phyloP scores from a whole-genome alignment of 331 rosid species.

The Stylosanthes scabra region DNA sequence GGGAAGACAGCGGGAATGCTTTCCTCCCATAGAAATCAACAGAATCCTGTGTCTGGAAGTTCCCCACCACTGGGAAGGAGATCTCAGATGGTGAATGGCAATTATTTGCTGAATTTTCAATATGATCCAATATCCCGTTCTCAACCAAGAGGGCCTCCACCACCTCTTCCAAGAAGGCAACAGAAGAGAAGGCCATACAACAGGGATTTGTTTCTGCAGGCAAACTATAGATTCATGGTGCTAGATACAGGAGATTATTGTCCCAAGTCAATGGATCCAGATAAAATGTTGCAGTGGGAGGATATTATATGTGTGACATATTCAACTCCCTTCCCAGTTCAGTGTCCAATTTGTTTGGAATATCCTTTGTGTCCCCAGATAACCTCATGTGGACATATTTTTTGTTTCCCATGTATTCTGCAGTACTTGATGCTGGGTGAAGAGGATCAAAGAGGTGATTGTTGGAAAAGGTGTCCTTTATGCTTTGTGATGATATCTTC shows the following conservation, averaged over 20 bases:
- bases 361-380: constrained; percentile 92
- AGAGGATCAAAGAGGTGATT: constrained; percentile 90
- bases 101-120: constrained; percentile 90
- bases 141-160: constrained; percentile 80
- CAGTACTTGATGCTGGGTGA: constrained; percentile 85
- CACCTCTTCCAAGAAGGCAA: constrained; percentile 80
- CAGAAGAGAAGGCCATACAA: constrained; percentile 82
- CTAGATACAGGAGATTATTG: constrained; percentile 76
- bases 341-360: constrained; percentile 98
- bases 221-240: constrained; percentile 89
- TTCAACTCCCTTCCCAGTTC: constrained; percentile 76
- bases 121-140: constrained; percentile 88
- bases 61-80: constrained; percentile 65
- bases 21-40: constrained; percentile 57
- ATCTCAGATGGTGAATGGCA: constrained; percentile 74
- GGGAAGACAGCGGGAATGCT: constrained; percentile 48
- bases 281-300: constrained; percentile 95
- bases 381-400: constrained; percentile 95
- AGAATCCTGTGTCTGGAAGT: constrained; percentile 49
- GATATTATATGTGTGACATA: constrained; percentile 85
- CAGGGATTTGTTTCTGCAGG: constrained; percentile 94
- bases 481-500: constrained; percentile 90
- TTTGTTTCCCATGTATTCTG: constrained; percentile 94
- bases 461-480: constrained; percentile 97
- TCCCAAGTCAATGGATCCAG: constrained; percentile 82